Base-by-base conservation (phyloP, 352 stramenopile species). In the Phytophthora nicotianae region DNA sequence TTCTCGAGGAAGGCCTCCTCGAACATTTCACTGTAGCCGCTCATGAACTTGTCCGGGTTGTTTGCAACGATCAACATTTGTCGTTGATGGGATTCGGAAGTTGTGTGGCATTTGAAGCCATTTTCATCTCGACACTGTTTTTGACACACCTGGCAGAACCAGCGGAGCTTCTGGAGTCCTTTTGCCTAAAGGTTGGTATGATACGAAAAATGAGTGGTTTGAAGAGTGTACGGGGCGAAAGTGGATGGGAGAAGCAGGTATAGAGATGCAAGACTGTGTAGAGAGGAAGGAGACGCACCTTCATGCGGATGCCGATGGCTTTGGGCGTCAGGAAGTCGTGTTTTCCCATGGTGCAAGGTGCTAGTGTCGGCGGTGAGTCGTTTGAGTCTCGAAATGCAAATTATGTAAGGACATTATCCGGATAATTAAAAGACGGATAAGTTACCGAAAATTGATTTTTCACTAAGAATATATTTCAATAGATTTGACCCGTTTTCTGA, bases 121-220 rank as follows among this genome's bases (percentile, higher is more conserved):
- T 99, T 99, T 74, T 99, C 97, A 69, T 99, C 98, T n/a, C 97
- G 92, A 73, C 98, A 99, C 79, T 99, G 97, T 81, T 99, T 99
- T 71, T 96, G 75, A 73, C 97, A 99, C 75, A 99, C 98, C 79
- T 99, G 97, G 72, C 98, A 99, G 75, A 98, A 98, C 90, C 97
- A 99, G 19, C 96, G 93, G 42, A 99, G 87, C 78, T 99, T 99
- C 76, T 99, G 96, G 2, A 99, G 87, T 11, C 98, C 98, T 67
- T 97, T 98, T 37, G 91, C 72, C 83, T 97, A 76, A 14, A 56
- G 23, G 17, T 55, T 53, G 16, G 35, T 32, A 29, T 6, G 19
- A 45, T 33, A 26, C 24, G n/a, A 26, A 59, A 50, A 29, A 20
- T 48, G 32, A 54, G 47, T 47, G 29, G 41, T 40, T 61, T 52